These are phyloP conservation scores for Salisapilia sapeloensis DNA, from an alignment of 352 stramenopile species.

Conservation along the genomic window DNA sequence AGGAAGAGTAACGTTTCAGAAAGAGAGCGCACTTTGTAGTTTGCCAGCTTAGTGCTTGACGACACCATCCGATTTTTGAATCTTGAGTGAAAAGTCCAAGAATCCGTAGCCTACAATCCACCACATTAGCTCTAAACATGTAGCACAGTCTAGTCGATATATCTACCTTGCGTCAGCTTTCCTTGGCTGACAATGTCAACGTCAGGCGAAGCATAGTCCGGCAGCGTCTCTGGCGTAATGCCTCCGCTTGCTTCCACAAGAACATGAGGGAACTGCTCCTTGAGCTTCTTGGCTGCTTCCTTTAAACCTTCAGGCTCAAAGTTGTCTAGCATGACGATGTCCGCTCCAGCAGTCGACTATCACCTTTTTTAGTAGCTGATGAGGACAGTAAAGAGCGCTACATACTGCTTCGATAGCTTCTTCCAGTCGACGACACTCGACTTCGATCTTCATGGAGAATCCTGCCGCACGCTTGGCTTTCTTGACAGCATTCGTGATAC, in stretches of 20 bases:
- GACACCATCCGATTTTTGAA: constrained; percentile 72
- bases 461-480: constrained; percentile 84
- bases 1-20: too few species aligned
- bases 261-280: constrained; percentile 89
- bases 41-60: constrained; percentile 10
- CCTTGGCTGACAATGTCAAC: constrained; percentile 96
- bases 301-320: constrained; percentile 89
- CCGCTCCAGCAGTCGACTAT: constrained; percentile 42
- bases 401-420: constrained; percentile 86
- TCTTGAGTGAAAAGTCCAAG: constrained; percentile 97
- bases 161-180: constrained; percentile 90
- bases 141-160: neutral
- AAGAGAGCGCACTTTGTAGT: neutral
- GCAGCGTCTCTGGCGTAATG: constrained; percentile 92
- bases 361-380: neutral
- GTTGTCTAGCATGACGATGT: constrained; percentile 99
- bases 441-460: constrained; percentile 99
- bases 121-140: neutral
- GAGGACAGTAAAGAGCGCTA: constrained; percentile 1
- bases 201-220: constrained; percentile 84
- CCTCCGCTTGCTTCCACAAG: constrained; percentile 95
- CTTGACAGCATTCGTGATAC: constrained; percentile 89
- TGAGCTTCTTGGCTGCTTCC: constrained; percentile 82
- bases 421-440: constrained; percentile 90
- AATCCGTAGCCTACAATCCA: constrained; percentile 69